These are phyloP conservation scores for Coemansia sp. DNA, from an alignment of 192 early-diverging fungal genomes.

Conservation along the genomic window DNA sequence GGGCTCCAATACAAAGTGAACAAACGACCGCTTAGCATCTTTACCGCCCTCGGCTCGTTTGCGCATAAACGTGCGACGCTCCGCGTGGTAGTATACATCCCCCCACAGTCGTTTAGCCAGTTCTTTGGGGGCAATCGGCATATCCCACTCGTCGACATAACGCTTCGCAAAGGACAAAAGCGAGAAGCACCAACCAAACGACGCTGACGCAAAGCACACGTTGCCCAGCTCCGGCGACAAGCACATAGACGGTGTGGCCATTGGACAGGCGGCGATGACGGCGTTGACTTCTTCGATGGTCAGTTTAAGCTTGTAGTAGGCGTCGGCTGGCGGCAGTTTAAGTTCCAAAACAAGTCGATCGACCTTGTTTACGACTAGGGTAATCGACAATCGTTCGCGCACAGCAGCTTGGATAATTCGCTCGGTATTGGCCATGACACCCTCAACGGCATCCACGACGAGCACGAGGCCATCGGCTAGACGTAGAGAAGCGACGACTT, in stretches of 20 bases:
- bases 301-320: constrained; percentile 94
- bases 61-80: constrained; percentile 78
- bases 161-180: constrained; percentile 87
- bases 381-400: constrained; percentile 73
- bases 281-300: constrained; percentile 95
- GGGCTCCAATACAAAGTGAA: constrained; percentile 94
- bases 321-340: constrained; percentile 93
- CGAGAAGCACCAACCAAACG: constrained; percentile 93
- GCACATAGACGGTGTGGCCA: constrained; percentile 36
- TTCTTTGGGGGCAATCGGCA: constrained; percentile 56
- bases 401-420: constrained; percentile 80
- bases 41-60: constrained; percentile 56
- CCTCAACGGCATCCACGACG: constrained; percentile 95
- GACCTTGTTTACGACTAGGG: constrained; percentile 95
- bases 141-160: constrained; percentile 79
- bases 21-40: constrained; percentile 76
- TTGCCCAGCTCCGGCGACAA: constrained; percentile 94
- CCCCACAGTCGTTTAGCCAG: constrained; percentile 96
- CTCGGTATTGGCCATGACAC: constrained; percentile 94
- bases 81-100: constrained; percentile 85
- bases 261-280: constrained; percentile 56
- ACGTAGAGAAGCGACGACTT: constrained; percentile 81
- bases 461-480: constrained; percentile 88
- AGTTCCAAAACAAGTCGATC: constrained; percentile 97
- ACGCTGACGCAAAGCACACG: constrained; percentile 88